phyloP scores from a whole-genome alignment of 2,329 filamentous ascomycete genomes.

The Fusarium tuaranense region DNA sequence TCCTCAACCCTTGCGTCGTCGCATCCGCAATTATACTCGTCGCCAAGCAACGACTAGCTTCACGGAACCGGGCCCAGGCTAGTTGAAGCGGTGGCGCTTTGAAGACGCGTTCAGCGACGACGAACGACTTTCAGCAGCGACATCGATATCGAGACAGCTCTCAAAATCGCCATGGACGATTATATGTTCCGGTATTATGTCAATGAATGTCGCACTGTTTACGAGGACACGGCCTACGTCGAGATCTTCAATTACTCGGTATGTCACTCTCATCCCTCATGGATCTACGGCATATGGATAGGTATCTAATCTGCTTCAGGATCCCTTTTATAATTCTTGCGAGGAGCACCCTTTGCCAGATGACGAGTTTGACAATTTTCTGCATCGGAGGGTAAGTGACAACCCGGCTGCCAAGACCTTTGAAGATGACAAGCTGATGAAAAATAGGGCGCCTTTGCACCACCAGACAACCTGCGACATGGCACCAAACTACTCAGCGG shows the following conservation, averaged over 20 bases:
- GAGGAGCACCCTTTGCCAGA: conserved; percentile 64
- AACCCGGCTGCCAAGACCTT: background rate
- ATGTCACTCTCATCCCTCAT: conserved; percentile 37
- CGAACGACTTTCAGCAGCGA: background rate
- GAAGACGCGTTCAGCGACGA: conserved; percentile 17
- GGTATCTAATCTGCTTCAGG: conserved; percentile 49
- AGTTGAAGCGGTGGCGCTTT: conserved; percentile 25
- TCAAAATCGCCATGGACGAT: conserved; percentile 62
- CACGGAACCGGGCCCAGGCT: conserved; percentile 1
- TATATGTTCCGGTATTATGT: conserved; percentile 67
- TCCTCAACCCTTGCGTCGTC: background rate
- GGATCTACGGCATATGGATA: background rate
- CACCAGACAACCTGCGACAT: conserved; percentile 54
- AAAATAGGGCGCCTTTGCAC: conserved; percentile 64
- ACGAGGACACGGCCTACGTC: conserved; percentile 66
- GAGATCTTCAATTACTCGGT: conserved; percentile 72
- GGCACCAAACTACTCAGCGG: conserved; percentile 62
- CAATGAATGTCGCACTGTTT: conserved; percentile 59
- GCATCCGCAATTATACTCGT: conserved; percentile 5
- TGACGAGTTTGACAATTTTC: conserved; percentile 70
- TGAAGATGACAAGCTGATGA: conserved; percentile 15
- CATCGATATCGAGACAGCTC: background rate
- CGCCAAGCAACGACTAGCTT: conserved; percentile 34
- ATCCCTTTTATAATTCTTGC: conserved; percentile 60
- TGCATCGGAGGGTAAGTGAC: conserved; percentile 60